phyloP scores from a whole-genome alignment of 78 protist species.

The Polysphondylium violaceum region DNA sequence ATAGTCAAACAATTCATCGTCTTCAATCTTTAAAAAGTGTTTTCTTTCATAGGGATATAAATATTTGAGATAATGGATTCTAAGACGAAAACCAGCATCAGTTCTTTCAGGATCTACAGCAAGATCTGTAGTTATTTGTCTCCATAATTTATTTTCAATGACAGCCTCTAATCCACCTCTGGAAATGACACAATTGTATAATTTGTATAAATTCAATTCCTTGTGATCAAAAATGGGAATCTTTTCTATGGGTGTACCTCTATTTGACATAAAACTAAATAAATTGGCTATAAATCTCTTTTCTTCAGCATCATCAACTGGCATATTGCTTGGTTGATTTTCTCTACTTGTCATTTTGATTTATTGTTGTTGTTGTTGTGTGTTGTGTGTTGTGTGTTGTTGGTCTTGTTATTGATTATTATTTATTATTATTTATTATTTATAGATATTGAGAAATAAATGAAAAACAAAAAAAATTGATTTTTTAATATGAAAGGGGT shows the following conservation, averaged over 20 bases:
- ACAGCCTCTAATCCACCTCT: constrained; percentile 82
- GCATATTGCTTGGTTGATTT: not conserved
- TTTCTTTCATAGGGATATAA: constrained; percentile 74
- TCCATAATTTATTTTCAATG: constrained; percentile 69
- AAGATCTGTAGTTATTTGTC: constrained; percentile 75
- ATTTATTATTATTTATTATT: too few species aligned
- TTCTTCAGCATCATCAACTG: constrained; percentile 60
- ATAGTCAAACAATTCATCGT: constrained; percentile 61
- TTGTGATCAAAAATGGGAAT: constrained; percentile 79
- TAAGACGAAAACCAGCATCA: constrained; percentile 76
- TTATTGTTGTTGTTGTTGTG: too few species aligned
- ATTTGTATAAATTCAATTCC: constrained; percentile 64
- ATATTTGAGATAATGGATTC: constrained; percentile 76
- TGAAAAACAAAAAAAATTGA: too few species aligned
- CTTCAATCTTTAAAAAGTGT: constrained; percentile 51
- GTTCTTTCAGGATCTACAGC: constrained; percentile 79
- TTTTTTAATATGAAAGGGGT: too few species aligned
- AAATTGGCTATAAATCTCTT: constrained; percentile 32
- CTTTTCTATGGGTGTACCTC: constrained; percentile 73
- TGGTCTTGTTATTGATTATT: too few species aligned
- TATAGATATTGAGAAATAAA: too few species aligned
- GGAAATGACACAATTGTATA: constrained; percentile 71
- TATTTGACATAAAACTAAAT: constrained; percentile 49
- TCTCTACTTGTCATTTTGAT: too few species aligned
- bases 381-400: too few species aligned